These are phyloP conservation scores for Aspergillus sclerotialis DNA, from an alignment of 2,329 filamentous ascomycete species.

Conservation along the genomic window DNA sequence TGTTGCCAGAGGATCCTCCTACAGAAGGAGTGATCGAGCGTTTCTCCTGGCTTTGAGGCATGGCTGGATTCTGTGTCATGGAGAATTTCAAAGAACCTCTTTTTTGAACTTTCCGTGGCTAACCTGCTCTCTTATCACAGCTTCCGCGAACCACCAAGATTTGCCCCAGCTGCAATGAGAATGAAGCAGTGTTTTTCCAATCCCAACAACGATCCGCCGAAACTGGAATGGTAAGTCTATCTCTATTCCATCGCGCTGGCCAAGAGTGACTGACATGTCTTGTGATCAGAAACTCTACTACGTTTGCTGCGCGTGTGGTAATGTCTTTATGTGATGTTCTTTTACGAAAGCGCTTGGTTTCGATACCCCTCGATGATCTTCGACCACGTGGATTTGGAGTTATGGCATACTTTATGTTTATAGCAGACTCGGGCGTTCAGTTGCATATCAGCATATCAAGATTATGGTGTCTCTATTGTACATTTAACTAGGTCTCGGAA, in stretches of 20 bases:
- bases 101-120: conserved; percentile 22
- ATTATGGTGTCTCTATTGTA: conserved; percentile 19
- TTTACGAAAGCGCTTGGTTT: conserved; percentile 13
- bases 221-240: conserved; percentile 82
- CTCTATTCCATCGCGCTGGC: conserved; percentile 5
- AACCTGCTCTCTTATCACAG: conserved; percentile 42
- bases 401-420: conserved; percentile 2
- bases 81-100: conserved; percentile 4
- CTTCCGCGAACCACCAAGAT: conserved; percentile 81
- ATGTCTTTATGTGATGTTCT: conserved; percentile 58
- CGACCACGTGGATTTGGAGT: conserved; percentile 11
- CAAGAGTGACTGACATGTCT: conserved; percentile 10
- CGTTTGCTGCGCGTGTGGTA: conserved; percentile 88
- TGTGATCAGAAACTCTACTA: conserved; percentile 72
- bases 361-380: conserved; percentile 24
- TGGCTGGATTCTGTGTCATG: conserved; percentile 4
- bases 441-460: no score
- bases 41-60: conserved; percentile 6
- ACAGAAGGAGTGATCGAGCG: conserved; percentile 11
- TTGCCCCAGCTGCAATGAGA: conserved; percentile 78
- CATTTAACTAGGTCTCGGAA: conserved; percentile 17
- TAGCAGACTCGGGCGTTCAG: conserved; percentile 6
- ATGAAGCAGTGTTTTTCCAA: conserved; percentile 96
- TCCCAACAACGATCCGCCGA: conserved; percentile 94
- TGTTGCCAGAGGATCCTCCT: conserved; percentile 16